A percentile compares a stretch with the other conserved stretches of the same genome.
Evolutionary conservation across 75 land plant species (phyloP).

Genomic region (Pinus tabuliformis): DNA sequence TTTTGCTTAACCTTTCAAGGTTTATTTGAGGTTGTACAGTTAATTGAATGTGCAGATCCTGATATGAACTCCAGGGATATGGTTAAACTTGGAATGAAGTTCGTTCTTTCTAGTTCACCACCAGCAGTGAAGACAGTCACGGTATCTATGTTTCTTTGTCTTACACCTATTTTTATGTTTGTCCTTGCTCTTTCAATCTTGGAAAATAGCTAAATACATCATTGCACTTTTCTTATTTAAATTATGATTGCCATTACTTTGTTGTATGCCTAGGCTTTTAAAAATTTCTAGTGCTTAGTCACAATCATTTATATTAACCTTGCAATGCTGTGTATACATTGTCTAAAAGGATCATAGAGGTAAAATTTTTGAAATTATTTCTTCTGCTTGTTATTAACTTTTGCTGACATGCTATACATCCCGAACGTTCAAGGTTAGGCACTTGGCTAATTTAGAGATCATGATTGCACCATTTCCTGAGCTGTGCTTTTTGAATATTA

Average conservation of each 20-base stretch:
- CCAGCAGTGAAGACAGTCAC: constrained; percentile 24
- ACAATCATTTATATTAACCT: not conserved
- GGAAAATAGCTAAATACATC: not conserved
- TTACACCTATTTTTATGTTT: constrained; percentile 7
- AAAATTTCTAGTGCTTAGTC: not conserved
- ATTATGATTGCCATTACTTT: not conserved
- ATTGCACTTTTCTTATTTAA: not conserved
- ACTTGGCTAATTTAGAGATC: not conserved
- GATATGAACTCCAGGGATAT: constrained; percentile 16
- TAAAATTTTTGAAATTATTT: not conserved
- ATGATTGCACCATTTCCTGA: not conserved
- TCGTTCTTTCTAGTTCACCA: constrained; percentile 65
- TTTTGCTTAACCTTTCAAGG: constrained; percentile 55
- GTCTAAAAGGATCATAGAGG: not conserved
- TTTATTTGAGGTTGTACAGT: constrained; percentile 36
- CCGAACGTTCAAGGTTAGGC: not conserved
- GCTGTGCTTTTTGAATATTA: not conserved
- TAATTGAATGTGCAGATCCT: constrained; percentile 22
- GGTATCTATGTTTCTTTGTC: constrained; percentile 38
- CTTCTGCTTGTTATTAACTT: not conserved
- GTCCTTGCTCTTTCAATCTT: not conserved
- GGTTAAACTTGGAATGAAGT: constrained; percentile 40
- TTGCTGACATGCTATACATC: not conserved
- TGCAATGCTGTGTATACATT: not conserved
- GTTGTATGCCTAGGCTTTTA: not conserved